phyloP scores from a whole-genome alignment of 371 early-diverging fungal genomes.

The Mucor saturninus region DNA sequence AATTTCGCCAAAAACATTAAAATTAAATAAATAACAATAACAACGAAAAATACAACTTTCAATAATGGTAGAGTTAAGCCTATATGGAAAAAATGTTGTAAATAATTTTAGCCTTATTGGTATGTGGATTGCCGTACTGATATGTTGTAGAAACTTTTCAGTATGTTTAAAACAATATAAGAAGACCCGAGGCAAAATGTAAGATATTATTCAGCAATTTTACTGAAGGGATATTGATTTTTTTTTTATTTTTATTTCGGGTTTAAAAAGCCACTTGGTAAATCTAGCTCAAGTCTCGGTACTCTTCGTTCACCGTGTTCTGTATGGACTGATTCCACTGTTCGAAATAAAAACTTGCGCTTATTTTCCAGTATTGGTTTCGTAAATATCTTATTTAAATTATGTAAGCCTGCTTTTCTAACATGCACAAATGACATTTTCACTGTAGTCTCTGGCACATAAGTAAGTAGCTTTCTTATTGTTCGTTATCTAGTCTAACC shows the following conservation, averaged over 20 bases:
- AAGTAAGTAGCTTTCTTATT: conserved; percentile 22
- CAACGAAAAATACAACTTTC: neutral
- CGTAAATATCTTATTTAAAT: conserved; percentile 35
- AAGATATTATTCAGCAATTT: neutral
- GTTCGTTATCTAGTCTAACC: neutral
- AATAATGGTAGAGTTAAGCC: conserved; percentile 42
- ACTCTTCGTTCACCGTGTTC: conserved; percentile 37
- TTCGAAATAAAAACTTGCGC: conserved; percentile 51
- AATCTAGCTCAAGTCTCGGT: conserved; percentile 48
- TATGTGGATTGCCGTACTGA: conserved; percentile 51
- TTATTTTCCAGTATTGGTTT: conserved; percentile 50
- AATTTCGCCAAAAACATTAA: neutral
- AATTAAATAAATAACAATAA: neutral
- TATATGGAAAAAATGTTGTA: conserved; percentile 43
- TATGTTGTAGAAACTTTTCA: conserved; percentile 41
- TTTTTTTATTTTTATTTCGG: neutral
- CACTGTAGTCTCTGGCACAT: conserved; percentile 40
- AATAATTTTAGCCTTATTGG: conserved; percentile 50
- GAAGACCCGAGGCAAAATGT: conserved; percentile 52
- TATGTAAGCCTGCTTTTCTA: neutral
- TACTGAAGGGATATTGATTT: neutral
- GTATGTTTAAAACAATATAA: conserved; percentile 41
- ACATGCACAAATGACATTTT: conserved; percentile 6
- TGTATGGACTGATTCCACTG: conserved; percentile 49
- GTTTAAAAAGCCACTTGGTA: conserved; percentile 41